Evolutionary conservation across 2,329 filamentous ascomycete genomes (phyloP).

Genomic region (Neofusicoccum umdonicola): DNA sequence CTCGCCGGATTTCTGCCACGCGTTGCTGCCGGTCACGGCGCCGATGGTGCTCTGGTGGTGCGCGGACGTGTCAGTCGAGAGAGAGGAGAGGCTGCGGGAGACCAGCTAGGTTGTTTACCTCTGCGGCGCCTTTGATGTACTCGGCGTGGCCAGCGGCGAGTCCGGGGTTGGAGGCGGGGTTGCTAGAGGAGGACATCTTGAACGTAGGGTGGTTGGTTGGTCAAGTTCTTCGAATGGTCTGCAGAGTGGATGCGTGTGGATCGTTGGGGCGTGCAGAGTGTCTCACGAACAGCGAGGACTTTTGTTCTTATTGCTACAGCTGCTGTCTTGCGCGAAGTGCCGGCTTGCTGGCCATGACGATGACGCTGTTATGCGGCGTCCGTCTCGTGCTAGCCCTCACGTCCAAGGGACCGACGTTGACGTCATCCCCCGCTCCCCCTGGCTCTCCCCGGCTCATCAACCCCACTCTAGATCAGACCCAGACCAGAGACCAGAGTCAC

Average conservation of each 20-base stretch:
- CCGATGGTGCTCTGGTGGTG: constrained; percentile 56
- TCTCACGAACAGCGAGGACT: no score
- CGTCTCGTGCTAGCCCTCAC: background rate
- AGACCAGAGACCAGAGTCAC: no score
- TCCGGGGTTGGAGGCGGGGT: constrained; percentile 30
- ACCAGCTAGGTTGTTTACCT: constrained; percentile 44
- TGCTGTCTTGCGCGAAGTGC: no score
- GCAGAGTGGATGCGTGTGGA: background rate
- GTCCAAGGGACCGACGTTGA: background rate
- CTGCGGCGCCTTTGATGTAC: constrained; percentile 66
- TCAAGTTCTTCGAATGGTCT: background rate
- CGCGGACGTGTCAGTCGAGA: background rate
- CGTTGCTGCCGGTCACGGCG: constrained; percentile 58
- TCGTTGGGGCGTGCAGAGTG: background rate
- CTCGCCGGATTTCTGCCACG: constrained; percentile 64
- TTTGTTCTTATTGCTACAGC: no score
- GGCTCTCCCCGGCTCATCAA: background rate
- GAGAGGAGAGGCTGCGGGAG: background rate
- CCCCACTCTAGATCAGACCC: background rate
- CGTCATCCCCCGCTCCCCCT: background rate
- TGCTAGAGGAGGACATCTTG: constrained; percentile 1
- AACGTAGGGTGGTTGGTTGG: no score
- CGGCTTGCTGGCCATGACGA: background rate
- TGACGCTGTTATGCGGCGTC: background rate
- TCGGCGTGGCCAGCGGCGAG: constrained; percentile 64